phyloP scores from a whole-genome alignment of 2,329 filamentous ascomycete species.

The Fusarium sp. region DNA sequence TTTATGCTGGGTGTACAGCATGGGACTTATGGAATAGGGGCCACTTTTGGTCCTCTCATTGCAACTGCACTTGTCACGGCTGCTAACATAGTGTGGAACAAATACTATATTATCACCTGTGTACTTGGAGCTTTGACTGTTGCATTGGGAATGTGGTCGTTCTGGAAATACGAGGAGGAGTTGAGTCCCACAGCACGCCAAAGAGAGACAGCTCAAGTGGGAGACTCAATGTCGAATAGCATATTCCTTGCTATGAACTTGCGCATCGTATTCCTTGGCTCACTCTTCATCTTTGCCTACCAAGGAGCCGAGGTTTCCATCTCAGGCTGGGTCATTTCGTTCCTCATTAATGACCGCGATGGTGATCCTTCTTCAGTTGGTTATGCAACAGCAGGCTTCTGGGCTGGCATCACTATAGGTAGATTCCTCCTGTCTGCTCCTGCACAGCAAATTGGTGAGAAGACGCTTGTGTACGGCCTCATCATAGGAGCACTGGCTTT shows the following conservation, averaged over 20 bases:
- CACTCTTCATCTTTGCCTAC: conserved; percentile 87
- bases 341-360: conserved; percentile 78
- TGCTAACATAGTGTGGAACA: conserved; percentile 71
- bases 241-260: conserved; percentile 63
- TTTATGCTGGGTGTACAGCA: conserved; percentile 72
- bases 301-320: conserved; percentile 88
- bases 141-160: conserved; percentile 73
- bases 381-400: conserved; percentile 80
- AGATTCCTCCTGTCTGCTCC: conserved; percentile 77
- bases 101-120: conserved; percentile 78
- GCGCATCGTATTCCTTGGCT: conserved; percentile 77
- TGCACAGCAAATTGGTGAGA: conserved; percentile 77
- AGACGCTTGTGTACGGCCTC: conserved; percentile 73
- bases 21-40: conserved; percentile 75
- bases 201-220: conserved; percentile 34
- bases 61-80: conserved; percentile 78
- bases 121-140: conserved; percentile 68
- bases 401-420: conserved; percentile 81
- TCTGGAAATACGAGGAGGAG: conserved; percentile 77
- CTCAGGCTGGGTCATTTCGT: conserved; percentile 88
- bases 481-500: conserved; percentile 73
- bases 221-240: conserved; percentile 51
- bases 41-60: conserved; percentile 76
- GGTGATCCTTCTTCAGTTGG: conserved; percentile 79
- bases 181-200: conserved; percentile 53